Base-by-base conservation (phyloP, 2,329 filamentous ascomycete genomes). In the Furcasterigmium sp. region DNA sequence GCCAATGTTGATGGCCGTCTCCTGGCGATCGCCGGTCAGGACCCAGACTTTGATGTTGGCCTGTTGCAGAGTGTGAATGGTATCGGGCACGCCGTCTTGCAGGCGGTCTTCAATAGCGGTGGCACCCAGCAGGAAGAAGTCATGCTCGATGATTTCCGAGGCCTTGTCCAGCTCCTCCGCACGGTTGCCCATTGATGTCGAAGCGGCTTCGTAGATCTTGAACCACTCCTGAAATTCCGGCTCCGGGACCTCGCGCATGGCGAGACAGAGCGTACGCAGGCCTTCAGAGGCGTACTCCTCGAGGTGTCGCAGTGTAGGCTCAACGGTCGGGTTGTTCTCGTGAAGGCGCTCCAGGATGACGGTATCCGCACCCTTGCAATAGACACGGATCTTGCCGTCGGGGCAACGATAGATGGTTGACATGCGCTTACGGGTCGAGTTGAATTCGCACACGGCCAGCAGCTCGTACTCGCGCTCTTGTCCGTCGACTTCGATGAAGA, bases 31-130 rank as follows among this genome's bases (percentile, higher is more conserved):
- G 55, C 93, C 93, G 30, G 93, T 98, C 63, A 98, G 67, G 17
- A 98, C 93, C 93, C 93, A 98, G 43, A 98, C 85, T 68, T 98
- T 98, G 73, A 98, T 97, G 42, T 91, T 91, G 19, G 94, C 93
- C 51, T 91, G 87, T 64, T 98, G 94, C 21, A 98, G 73, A 0
- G 93, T 98, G 62, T 96, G 90, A 46, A 98, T 98, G 0, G 93
- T 98, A 63, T 98, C 93, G 2, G 93, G 93, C 14, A 98, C 93
- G 42, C 94, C 93, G 55, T 98, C 94, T 63, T 98, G 93, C 25
- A 98, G 76, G 50, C 88, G 85, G 72, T 98, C 93, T 65, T 98
- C 93, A 52, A 98, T 98, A 42, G 93, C 93, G 18, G 93, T 98
- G 5, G 94, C 91, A 36, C 93, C 93, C 19, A 98, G 82, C 17